Evolutionary conservation across 2,329 filamentous ascomycete species (phyloP).

Genomic region (Epichloe coenophiala): DNA sequence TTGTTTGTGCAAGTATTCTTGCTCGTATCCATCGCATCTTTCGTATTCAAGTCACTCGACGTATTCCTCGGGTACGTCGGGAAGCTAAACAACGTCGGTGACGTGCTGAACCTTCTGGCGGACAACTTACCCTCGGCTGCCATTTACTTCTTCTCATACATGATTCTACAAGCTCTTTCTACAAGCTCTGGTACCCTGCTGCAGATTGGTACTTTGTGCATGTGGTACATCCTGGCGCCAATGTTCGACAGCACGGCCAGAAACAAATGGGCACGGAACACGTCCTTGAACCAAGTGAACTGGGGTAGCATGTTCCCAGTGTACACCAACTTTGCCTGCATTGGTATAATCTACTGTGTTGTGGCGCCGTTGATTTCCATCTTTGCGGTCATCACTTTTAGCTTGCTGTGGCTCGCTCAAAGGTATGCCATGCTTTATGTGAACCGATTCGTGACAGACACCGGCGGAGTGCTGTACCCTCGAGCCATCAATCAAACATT

Average conservation of each 20-base stretch:
- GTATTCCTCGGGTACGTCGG: conserved; percentile 42
- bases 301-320: conserved; percentile 95
- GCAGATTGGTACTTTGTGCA: conserved; percentile 64
- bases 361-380: conserved; percentile 82
- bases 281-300: conserved; percentile 58
- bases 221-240: conserved; percentile 71
- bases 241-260: conserved; percentile 70
- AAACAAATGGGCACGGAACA: conserved; percentile 78
- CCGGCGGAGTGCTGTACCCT: conserved; percentile 83
- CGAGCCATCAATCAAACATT: conserved; percentile 92
- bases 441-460: conserved; percentile 77
- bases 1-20: conserved; percentile 92
- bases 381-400: conserved; percentile 88
- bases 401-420: conserved; percentile 84
- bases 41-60: conserved; percentile 50
- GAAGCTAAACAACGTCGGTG: conserved; percentile 39
- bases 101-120: conserved; percentile 60
- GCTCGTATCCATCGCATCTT: conserved; percentile 74
- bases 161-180: conserved; percentile 86
- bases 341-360: conserved; percentile 77
- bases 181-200: conserved; percentile 81
- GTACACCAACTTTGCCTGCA: conserved; percentile 93
- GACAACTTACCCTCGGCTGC: conserved; percentile 70
- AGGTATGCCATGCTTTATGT: conserved; percentile 97
- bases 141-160: conserved; percentile 98